Base-by-base conservation (phyloP, 192 early-diverging fungal species). In the Mycoemilia scoparia region DNA sequence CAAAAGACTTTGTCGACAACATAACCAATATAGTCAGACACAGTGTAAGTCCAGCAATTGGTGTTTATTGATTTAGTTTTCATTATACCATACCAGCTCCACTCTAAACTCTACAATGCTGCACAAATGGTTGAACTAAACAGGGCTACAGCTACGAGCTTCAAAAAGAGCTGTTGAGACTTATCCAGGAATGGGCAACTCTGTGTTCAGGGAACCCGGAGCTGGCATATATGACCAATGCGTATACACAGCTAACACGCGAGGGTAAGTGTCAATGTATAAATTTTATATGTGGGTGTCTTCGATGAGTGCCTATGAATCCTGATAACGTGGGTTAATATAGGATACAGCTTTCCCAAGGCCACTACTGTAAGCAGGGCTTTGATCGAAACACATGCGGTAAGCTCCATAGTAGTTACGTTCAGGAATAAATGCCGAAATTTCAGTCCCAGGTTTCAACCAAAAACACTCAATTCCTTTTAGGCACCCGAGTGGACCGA, bases 401-500 rank as follows among this genome's bases (percentile, higher is more conserved):
- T 67, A 26, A 41, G 64, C 41, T 51, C 71, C 32, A 67, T 97
- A 49, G 60, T 91, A 23, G 91, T 96, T 28, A 89, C 89, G 5
- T 64, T 66, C 10, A 85, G 84, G 13, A n/a, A n/a, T n/a, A n/a
- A n/a, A n/a, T n/a, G n/a, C n/a, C n/a, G n/a, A n/a, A n/a, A n/a
- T n/a, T n/a, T n/a, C n/a, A n/a, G n/a, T n/a, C n/a, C n/a, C n/a
- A n/a, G n/a, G n/a, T n/a, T n/a, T n/a, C n/a, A n/a, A n/a, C n/a
- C n/a, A n/a, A n/a, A n/a, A n/a, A n/a, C n/a, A n/a, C n/a, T n/a
- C n/a, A n/a, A n/a, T n/a, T n/a, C n/a, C n/a, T n/a, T n/a, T n/a
- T n/a, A n/a, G n/a, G 87, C 95, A 16, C 91, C 95, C 18, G 88
- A 86, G 46, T 98, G 95, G 95, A 77, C 79, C 5, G 91, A 96